Percentiles rank a stretch among this genome's conserved stretches.
phyloP scores from a whole-genome alignment of 2,329 filamentous ascomycete genomes.

The Cercospora zeina region DNA sequence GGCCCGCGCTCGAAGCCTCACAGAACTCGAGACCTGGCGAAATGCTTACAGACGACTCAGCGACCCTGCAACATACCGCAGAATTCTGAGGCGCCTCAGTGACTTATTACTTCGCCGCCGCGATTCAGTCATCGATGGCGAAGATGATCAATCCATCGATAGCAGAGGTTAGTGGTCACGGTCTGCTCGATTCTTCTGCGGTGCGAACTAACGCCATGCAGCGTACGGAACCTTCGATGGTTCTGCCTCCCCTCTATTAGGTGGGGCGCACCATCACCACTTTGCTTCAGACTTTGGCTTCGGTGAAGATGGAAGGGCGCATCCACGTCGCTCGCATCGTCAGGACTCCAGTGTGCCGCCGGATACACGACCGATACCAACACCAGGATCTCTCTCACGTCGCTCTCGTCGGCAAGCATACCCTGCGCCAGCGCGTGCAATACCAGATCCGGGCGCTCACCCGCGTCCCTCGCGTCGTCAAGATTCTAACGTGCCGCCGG shows the following conservation, averaged over 20 bases:
- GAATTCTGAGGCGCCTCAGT: neutral
- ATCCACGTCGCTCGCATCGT: neutral
- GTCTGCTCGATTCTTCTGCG: neutral
- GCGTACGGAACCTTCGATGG: conserved; percentile 9
- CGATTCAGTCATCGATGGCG: conserved; percentile 4
- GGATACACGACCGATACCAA: no score
- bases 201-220: neutral
- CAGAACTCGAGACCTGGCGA: conserved; percentile 1
- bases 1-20: neutral
- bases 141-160: neutral
- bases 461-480: no score
- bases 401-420: no score
- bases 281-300: neutral
- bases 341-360: no score
- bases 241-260: neutral
- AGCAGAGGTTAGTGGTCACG: neutral
- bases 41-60: conserved; percentile 8
- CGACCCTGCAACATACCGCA: conserved; percentile 6
- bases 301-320: neutral
- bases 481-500: no score
- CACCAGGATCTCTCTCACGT: no score
- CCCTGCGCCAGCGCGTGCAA: no score
- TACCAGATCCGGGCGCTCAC: no score
- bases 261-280: neutral
- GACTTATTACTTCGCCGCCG: neutral